These are phyloP conservation scores for Ogataea kodamae DNA, from an alignment of 805 yeast species.

Conservation along the genomic window DNA sequence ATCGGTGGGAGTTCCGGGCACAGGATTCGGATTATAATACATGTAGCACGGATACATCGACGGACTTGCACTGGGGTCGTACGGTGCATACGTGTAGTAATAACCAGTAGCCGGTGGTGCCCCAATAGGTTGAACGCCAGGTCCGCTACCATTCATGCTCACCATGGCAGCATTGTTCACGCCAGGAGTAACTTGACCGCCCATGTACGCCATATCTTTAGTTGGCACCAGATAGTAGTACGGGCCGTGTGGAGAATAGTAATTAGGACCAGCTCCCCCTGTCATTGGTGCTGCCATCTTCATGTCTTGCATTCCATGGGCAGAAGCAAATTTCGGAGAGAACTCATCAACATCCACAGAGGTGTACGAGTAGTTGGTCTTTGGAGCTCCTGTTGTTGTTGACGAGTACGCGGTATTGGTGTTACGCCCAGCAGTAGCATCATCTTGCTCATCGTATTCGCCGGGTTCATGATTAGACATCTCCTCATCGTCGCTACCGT, in stretches of 20 bases:
- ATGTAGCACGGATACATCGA: conserved; percentile 31
- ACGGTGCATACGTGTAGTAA: conserved; percentile 30
- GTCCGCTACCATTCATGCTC: conserved; percentile 12
- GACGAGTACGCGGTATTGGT: conserved; percentile 27
- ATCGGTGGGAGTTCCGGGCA: conserved; percentile 21
- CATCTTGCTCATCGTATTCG: conserved; percentile 21
- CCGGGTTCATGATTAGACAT: conserved; percentile 6
- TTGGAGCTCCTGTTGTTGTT: conserved; percentile 26
- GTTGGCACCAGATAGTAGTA: conserved; percentile 30
- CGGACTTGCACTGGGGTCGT: conserved; percentile 22
- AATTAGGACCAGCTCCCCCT: conserved; percentile 15
- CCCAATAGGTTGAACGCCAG: conserved; percentile 17
- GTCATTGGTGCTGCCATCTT: conserved; percentile 13
- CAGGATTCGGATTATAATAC: conserved; percentile 29
- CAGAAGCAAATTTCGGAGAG: conserved; percentile 14
- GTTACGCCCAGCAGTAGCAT: conserved; percentile 23
- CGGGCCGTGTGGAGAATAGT: conserved; percentile 24
- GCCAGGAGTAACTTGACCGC: conserved; percentile 14
- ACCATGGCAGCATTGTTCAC: conserved; percentile 15
- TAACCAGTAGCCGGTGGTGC: conserved; percentile 26
- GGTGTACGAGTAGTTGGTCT: conserved; percentile 28
- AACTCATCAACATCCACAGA: conserved; percentile 28
- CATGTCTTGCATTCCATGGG: conserved; percentile 9
- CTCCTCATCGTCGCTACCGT: conserved; percentile 19
- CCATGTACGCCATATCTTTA: conserved; percentile 24